Percentiles rank a stretch among this genome's conserved stretches.
These are phyloP conservation scores for Xerophyta viscosa DNA, from an alignment of 106 monocot species.

Conservation along the genomic window DNA sequence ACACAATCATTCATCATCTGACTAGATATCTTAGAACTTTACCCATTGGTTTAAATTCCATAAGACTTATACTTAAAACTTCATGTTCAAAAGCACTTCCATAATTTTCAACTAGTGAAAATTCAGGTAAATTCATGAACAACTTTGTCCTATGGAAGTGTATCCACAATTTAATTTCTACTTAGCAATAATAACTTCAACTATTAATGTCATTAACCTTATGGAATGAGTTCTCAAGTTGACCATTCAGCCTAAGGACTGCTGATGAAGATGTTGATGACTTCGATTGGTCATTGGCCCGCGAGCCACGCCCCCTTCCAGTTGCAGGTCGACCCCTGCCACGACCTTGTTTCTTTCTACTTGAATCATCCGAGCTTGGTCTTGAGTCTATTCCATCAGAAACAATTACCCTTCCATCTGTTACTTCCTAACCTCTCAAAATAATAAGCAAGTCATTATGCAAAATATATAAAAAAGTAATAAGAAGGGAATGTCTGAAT, in stretches of 20 bases:
- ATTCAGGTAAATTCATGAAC: no score
- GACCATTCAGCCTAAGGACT: conserved; percentile 46
- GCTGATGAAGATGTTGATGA: conserved; percentile 16
- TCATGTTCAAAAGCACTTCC: no score
- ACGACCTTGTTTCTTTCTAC: conserved; percentile 66
- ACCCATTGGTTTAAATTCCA: no score
- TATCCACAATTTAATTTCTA: no score
- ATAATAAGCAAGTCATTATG: conserved; percentile 1
- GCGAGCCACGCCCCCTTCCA: conserved; percentile 63
- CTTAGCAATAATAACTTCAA: not conserved
- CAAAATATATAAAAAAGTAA: not conserved
- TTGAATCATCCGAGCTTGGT: conserved; percentile 34
- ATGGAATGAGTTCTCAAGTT: conserved; percentile 35
- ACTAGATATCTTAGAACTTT: no score
- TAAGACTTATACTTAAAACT: no score
- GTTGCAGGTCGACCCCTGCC: conserved; percentile 55
- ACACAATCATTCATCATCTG: no score
- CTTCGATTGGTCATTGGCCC: conserved; percentile 49
- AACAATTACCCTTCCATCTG: conserved; percentile 35
- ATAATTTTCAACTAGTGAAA: no score
- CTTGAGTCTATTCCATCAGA: conserved; percentile 34
- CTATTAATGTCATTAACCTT: conserved; percentile 30
- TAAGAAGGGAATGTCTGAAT: not conserved
- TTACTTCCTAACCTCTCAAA: conserved; percentile 27
- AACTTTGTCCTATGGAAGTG: no score